Evolutionary conservation across 2,329 filamentous ascomycete species (phyloP), one percentile per base, ranked within the genome.

Genomic region (Aspergillus clavatus): DNA sequence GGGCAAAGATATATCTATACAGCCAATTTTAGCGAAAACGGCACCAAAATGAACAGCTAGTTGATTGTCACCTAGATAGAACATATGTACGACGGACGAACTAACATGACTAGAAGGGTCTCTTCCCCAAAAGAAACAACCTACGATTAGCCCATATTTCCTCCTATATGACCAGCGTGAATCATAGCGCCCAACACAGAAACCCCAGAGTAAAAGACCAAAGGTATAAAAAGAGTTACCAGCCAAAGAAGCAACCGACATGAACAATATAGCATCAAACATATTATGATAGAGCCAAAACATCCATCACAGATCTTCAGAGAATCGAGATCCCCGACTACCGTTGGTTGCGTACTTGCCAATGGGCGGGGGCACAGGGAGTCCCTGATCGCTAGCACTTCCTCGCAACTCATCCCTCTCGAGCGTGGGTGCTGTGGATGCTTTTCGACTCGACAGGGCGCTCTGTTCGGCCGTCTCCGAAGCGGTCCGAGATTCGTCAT

Each of bases 311-410:
- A 69, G 43, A 51, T 67, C 63, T 35, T 69, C 66, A 1, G 64
- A 67, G 44, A 69, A 69, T 38, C 62, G 54, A 2, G 65, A 68
- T 36, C 65, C 65, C 5, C 66, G 58, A 10, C 50, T 56, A 43
- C 56, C 59, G 35, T 55, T 45, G 31, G 57, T 61, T 11, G 39
- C 12, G 42, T 45, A 52, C 26, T 62, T 61, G n/a, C 47, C 48
- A 37, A 56, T 45, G n/a, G 43, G 42, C 5, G 62, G 62, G 4
- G 66, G 65, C 2, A 49, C 54, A 35, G 57, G 55, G 21, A 67
- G 50, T 7, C 59, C 57, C 12, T 64, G 63, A 7, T 63, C 63
- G 7, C 45, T 28, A 18, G 60, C 65, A 39, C 56, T 61, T 22
- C 63, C 55, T 8, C 55, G 57, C 21, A 63, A 42, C n/a, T 52